Evolutionary conservation across 192 early-diverging fungal species (phyloP), one percentile per base, ranked within the genome.

Genomic region (Allomyces arbusculus): DNA sequence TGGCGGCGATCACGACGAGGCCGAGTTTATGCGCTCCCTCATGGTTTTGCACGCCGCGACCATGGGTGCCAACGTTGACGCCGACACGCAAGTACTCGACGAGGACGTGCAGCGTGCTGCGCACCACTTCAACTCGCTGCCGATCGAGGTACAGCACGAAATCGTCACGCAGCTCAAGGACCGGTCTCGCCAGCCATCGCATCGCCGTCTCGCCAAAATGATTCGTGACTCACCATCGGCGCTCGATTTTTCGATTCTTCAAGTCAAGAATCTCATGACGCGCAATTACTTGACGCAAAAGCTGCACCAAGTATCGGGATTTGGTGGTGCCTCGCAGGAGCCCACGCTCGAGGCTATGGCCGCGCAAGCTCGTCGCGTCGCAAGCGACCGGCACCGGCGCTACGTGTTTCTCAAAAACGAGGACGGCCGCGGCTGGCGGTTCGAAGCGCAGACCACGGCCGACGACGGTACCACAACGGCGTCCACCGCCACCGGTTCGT

Each of bases 391-490:
- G 22, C 84, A 82, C 50, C 77, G 82, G 55, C 84, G 90, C 69
- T 99, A 89, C 67, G 72, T 95, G 25, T 69, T 99, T 58, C 76
- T 92, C 22, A 92, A 93, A 68, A 91, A 91, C 62, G 87, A 90
- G 43, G 80, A 88, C 25, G 69, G 76, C 12, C 72, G 64, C 2
- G 81, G 77, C 1, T 91, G 89, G 0, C 94, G 90, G 45, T 55
- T 55, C 19, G 45, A 55, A 19, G 45, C 45, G 12, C 10, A 16
- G 10, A 19, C 45, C 19, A 19, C 45, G 45, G 45, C 12, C 45
- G 45, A 8, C 19, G 10, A 11, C 9, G 12, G 10, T 11, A 55
- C 45, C 12, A 8, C 19, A 19, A 16, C 19, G 12, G 12, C 10
- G 45, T 19, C 8, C 45, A 55, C 45, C 12, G 45, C 45, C 10